Base-by-base conservation (phyloP, 108 stramenopile genomes). In the Fragilariopsis cylindrus region DNA sequence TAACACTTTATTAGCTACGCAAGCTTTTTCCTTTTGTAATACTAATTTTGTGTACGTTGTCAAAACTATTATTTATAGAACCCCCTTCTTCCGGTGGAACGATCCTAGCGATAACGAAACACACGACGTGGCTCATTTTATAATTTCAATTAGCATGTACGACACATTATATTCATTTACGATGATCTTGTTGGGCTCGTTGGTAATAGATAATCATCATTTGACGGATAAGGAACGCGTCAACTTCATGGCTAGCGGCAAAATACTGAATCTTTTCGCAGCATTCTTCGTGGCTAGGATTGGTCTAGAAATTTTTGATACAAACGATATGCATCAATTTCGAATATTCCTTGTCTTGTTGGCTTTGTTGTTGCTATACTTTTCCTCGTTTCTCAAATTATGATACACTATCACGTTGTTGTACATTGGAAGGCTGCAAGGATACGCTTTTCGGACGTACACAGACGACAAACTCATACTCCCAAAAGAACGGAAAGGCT, bases 171-270 rank as follows among this genome's bases (percentile, higher is more conserved):
- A 52, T 53, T 60, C 72, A n/a, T 82, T 85, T 45, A 74, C 72
- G 18, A 48, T 72, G 11, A 82, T 82, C 13, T 70, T 82, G 12
- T 39, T 82, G 43, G 84, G 81, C 12, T 77, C 76, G 5, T 46
- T 77, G 44, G 78, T 85, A 4, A 82, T 78, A 15, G 84, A 85
- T 75, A 79, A 85, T 70, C 81, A 85, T 63, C 65, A 63, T 50
- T 70, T 85, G 84, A 77, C 47, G 43, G 84, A 85, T 53, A 45
- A 39, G 16, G 79, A 81, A n/a, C 73, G 84, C 55, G 71, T 85
- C n/a, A 63, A 68, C 47, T 72, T 82, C 67, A 76, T 81, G 84
- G 77, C 81, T 9, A 68, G 63, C 30, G 77, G 84, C 15, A 74
- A 78, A 42, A 57, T 82, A 60, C 66, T 60, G 21, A 85, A 78